Conservation (phyloP, 2,329 filamentous ascomycete genomes). For the Acephala macrosclerotiorum region DNA sequence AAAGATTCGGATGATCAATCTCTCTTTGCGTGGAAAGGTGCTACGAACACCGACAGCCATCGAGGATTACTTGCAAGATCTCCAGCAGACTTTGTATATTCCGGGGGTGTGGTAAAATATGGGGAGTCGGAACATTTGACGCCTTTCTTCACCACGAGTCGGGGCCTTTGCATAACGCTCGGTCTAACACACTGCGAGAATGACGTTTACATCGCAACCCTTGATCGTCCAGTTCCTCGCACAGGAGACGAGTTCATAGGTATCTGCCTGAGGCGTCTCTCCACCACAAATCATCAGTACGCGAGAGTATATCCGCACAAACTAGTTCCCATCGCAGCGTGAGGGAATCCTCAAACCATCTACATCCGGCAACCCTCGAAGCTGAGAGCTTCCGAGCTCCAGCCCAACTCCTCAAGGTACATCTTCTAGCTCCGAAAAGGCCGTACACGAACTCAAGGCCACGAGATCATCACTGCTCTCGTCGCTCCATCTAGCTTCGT, state of each 20-base stretch:
- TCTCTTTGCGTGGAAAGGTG: not conserved
- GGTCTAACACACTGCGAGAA: not conserved
- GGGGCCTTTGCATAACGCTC: not conserved
- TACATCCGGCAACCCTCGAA: not conserved
- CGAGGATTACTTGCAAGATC: not conserved
- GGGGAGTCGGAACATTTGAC: not conserved
- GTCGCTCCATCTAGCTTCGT: not conserved
- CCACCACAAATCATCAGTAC: not conserved
- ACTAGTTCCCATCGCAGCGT: not conserved
- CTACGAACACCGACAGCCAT: not conserved
- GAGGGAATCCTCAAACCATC: not conserved
- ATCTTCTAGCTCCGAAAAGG: not conserved
- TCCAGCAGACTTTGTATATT: not conserved
- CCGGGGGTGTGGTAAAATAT: not conserved
- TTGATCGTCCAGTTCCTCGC: not conserved
- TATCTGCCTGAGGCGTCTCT: not conserved
- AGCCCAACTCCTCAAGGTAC: not conserved
- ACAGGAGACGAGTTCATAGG: not conserved
- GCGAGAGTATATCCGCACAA: not conserved
- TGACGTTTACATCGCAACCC: not conserved
- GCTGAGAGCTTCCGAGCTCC: not conserved
- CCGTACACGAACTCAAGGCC: not conserved
- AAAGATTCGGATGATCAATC: not conserved
- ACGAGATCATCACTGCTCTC: not conserved
- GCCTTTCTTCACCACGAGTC: not conserved